A percentile compares a stretch with the other conserved stretches of the same genome.
These are phyloP conservation scores for Lignosus rhinocerotis DNA, from an alignment of 1,284 basidiomycete species.

Conservation along the genomic window DNA sequence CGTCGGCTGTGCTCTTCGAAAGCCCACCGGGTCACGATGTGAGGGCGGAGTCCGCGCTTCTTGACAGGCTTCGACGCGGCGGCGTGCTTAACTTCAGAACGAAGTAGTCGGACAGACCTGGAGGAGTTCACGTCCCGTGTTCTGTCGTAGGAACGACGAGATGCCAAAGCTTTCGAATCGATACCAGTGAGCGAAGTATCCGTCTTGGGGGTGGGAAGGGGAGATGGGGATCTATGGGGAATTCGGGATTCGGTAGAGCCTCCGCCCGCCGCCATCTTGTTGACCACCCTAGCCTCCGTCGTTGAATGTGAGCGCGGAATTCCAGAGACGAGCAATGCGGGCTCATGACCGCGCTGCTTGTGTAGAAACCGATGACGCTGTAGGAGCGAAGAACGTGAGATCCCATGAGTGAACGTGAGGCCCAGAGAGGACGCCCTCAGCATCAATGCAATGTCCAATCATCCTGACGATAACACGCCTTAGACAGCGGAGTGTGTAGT, in stretches of 20 bases:
- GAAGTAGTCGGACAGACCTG: not conserved
- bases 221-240: not conserved
- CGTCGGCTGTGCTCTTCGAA: slow-evolving; percentile 7
- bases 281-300: slow-evolving; percentile 10
- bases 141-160: not conserved
- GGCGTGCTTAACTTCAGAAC: not conserved
- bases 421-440: slow-evolving; percentile 77
- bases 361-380: slow-evolving; percentile 21
- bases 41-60: not conserved
- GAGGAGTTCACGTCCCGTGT: not conserved
- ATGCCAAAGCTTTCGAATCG: not conserved
- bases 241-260: not conserved
- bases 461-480: slow-evolving; percentile 46
- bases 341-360: slow-evolving; percentile 21
- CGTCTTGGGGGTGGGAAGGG: not conserved
- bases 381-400: slow-evolving; percentile 25
- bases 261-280: not conserved
- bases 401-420: slow-evolving; percentile 42
- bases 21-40: slow-evolving; percentile 1
- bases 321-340: slow-evolving; percentile 3
- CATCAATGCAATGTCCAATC: slow-evolving; percentile 75
- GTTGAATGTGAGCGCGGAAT: slow-evolving; percentile 11
- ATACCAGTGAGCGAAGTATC: not conserved
- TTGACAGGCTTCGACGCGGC: not conserved
- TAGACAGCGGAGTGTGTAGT: not conserved